Base-by-base conservation (phyloP, 2,329 filamentous ascomycete genomes). In the Dothistroma pini region DNA sequence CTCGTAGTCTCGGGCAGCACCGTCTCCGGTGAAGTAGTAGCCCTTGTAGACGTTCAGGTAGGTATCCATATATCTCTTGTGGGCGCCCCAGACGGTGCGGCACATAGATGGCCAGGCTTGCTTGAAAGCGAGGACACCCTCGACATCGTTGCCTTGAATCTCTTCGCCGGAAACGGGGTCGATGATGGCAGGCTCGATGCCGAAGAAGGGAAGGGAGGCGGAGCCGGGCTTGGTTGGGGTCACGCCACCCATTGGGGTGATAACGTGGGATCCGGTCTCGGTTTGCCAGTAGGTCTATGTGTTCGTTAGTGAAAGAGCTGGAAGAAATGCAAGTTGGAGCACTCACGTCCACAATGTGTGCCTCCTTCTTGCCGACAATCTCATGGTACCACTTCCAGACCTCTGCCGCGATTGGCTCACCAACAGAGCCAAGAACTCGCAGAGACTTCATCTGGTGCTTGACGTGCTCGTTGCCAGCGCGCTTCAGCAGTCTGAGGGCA, bases 351-450 rank as follows among this genome's bases (percentile, higher is more conserved):
- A 97, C 88, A 76, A 99, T 83, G 74, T 99, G 95, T 54, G 91
- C 89, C 77, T 96, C 88, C 77, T 93, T 89, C 83, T 92, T 96
- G 73, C 95, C 95, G 57, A 99, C 92, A 69, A 89, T 84, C 77
- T 97, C 92, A 75, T 92, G 93, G 80, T 97, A 99, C 95, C 95
- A 99, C 80, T 97, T 97, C 95, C 95, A 99, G 62, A 99, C 90
- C 77, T 99, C 95, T 22, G 93, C 91, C 19, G 95, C 93, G 71
- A 99, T 99, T 44, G 95, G 95, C 81, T 99, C 95, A 69, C 95
- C 95, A 61, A 99, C 95, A 19, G 93, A 96, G 62, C 93, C 95
- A 21, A 99, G 82, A 6, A 97, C 89, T 74, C 95, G 86, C 64
- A 99, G 84, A 71, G 91, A 86, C 79, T 90, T 89, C 90, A 99